These are phyloP conservation scores for Collybia mongolica DNA, from an alignment of 768 basidiomycete genomes.

Conservation along the genomic window DNA sequence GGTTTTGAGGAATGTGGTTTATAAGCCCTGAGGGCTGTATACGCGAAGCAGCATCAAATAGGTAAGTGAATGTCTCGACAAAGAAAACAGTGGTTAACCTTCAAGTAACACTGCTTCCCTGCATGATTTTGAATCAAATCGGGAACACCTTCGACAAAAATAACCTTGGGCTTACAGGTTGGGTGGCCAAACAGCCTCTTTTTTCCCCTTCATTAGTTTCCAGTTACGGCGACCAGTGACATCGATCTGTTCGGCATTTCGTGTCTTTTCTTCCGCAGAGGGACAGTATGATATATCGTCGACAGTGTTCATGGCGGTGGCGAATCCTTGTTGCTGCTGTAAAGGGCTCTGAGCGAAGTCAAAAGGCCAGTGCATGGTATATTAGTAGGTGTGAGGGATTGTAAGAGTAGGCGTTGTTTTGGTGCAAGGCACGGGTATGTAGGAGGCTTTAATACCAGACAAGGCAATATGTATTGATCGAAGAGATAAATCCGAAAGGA, in stretches of 20 bases:
- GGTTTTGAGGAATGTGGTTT: slow-evolving; percentile 47
- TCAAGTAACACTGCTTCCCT: slow-evolving; percentile 53
- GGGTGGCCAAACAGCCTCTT: slow-evolving; percentile 61
- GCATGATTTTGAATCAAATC: not conserved
- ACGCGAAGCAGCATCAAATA: not conserved
- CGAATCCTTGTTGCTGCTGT: slow-evolving; percentile 19
- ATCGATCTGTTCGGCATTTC: slow-evolving; percentile 30
- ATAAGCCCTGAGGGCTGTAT: slow-evolving; percentile 47
- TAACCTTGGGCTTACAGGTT: slow-evolving; percentile 28
- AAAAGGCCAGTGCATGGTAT: too few species aligned
- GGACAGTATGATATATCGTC: slow-evolving; percentile 40
- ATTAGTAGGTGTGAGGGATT: too few species aligned
- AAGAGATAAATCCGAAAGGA: too few species aligned
- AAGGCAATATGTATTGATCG: too few species aligned
- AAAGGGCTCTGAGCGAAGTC: not conserved
- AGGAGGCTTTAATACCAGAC: too few species aligned
- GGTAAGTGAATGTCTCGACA: not conserved
- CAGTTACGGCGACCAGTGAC: slow-evolving; percentile 49
- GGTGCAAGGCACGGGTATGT: too few species aligned
- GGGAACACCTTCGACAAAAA: not conserved
- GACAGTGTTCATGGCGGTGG: slow-evolving; percentile 34
- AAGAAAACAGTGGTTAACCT: slow-evolving; percentile 28
- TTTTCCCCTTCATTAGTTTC: slow-evolving; percentile 51
- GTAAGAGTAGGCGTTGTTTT: too few species aligned
- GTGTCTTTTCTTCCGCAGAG: slow-evolving; percentile 32